Conservation (phyloP, 805 yeast genomes). For the Kuraishia molischiana region DNA sequence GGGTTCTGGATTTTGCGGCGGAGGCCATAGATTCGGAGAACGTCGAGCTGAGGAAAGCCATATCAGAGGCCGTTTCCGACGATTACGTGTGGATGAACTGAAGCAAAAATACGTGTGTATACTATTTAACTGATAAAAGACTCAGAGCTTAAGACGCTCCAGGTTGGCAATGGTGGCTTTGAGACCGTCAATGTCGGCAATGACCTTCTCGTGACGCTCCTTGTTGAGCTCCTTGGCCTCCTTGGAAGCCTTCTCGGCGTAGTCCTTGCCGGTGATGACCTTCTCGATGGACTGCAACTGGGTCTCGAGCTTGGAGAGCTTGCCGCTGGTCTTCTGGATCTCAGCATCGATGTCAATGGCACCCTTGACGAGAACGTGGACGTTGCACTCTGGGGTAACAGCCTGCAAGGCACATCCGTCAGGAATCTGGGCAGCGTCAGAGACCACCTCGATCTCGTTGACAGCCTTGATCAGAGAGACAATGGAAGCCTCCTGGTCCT, state of each 20-base stretch:
- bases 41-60: slow-evolving; percentile 31
- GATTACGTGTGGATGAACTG: slow-evolving; percentile 52
- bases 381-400: slow-evolving; percentile 72
- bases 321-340: slow-evolving; percentile 72
- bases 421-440: slow-evolving; percentile 50
- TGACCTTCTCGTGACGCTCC: slow-evolving; percentile 55
- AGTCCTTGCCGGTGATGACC: slow-evolving; percentile 62
- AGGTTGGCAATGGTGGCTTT: slow-evolving; percentile 79
- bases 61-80: slow-evolving; percentile 35
- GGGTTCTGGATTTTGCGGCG: slow-evolving; percentile 43
- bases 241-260: slow-evolving; percentile 74
- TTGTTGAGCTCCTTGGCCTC: slow-evolving; percentile 73
- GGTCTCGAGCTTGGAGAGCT: slow-evolving; percentile 56
- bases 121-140: slow-evolving; percentile 1
- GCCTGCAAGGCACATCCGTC: slow-evolving; percentile 85
- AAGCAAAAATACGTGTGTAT: background rate
- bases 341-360: slow-evolving; percentile 90
- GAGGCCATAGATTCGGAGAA: slow-evolving; percentile 34
- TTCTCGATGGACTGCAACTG: slow-evolving; percentile 57
- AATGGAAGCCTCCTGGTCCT: slow-evolving; percentile 75
- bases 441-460: slow-evolving; percentile 59
- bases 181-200: slow-evolving; percentile 86
- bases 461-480: slow-evolving; percentile 89
- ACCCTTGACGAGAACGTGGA: slow-evolving; percentile 89
- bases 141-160: slow-evolving; percentile 60